Evolutionary conservation across 2,329 filamentous ascomycete genomes (phyloP).

Genomic region (Xylariaceae sp.): DNA sequence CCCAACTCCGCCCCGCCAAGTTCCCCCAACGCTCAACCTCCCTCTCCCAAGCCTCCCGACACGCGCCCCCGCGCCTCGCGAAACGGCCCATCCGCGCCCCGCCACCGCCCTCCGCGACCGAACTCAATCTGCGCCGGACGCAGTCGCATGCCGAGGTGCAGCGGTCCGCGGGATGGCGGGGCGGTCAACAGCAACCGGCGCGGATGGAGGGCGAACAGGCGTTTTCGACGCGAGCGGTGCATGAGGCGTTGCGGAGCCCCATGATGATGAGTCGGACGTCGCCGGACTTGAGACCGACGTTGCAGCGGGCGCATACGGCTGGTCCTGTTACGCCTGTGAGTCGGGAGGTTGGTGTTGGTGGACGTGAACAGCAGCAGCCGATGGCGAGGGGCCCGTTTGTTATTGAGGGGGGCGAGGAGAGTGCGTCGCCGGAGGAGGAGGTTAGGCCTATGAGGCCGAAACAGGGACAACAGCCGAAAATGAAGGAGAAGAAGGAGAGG

Average conservation of each 20-base stretch:
- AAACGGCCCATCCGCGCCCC: neutral
- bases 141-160: slow-evolving; percentile 23
- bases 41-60: slow-evolving; percentile 14
- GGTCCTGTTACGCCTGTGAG: neutral
- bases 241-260: too few species aligned
- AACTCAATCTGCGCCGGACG: slow-evolving; percentile 21
- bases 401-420: neutral
- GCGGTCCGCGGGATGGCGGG: slow-evolving; percentile 14
- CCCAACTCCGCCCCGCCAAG: neutral
- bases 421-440: too few species aligned
- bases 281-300: too few species aligned
- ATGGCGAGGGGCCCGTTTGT: too few species aligned
- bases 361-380: too few species aligned
- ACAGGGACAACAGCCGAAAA: neutral
- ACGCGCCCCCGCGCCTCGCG: slow-evolving; percentile 2
- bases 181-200: slow-evolving; percentile 2
- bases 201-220: neutral
- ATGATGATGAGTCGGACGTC: too few species aligned
- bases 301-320: too few species aligned
- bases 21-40: slow-evolving; percentile 20
- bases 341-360: too few species aligned
- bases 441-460: neutral
- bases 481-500: neutral
- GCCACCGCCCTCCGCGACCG: neutral
- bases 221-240: neutral